These are phyloP conservation scores for Leptomonas seymouri DNA, from an alignment of 208 protist genomes.

Conservation along the genomic window DNA sequence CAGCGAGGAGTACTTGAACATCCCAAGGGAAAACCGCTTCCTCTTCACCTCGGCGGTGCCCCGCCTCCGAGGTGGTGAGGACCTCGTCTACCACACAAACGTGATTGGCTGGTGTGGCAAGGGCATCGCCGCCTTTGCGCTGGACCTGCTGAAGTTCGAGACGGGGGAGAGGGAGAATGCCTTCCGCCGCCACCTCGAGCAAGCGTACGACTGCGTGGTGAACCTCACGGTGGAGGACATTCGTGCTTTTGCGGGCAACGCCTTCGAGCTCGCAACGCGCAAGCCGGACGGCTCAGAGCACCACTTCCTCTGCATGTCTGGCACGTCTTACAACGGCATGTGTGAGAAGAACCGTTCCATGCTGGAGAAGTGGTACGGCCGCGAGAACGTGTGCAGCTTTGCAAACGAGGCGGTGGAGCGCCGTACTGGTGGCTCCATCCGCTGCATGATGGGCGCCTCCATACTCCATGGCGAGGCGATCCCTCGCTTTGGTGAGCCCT, in stretches of 20 bases:
- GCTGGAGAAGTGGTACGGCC: slow-evolving; percentile 70
- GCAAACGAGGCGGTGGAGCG: slow-evolving; percentile 67
- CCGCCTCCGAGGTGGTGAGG: slow-evolving; percentile 36
- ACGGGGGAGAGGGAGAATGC: slow-evolving; percentile 49
- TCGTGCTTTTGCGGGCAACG: slow-evolving; percentile 71
- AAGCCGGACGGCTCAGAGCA: slow-evolving; percentile 44
- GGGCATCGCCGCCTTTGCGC: slow-evolving; percentile 75
- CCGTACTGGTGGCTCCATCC: slow-evolving; percentile 65
- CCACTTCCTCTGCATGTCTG: slow-evolving; percentile 80
- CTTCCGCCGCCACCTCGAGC: slow-evolving; percentile 68
- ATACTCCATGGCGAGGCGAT: slow-evolving; percentile 56
- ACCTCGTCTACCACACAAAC: slow-evolving; percentile 74
- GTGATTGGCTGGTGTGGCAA: slow-evolving; percentile 84
- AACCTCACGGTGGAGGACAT: slow-evolving; percentile 65
- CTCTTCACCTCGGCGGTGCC: slow-evolving; percentile 52
- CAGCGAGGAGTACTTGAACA: slow-evolving; percentile 70
- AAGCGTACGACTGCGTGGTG: slow-evolving; percentile 62
- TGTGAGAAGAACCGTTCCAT: slow-evolving; percentile 33
- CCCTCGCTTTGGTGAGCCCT: slow-evolving; percentile 41
- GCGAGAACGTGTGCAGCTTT: slow-evolving; percentile 66
- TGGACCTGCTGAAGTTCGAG: slow-evolving; percentile 62
- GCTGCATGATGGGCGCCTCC: slow-evolving; percentile 50
- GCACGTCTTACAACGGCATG: slow-evolving; percentile 48
- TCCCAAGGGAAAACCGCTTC: slow-evolving; percentile 79
- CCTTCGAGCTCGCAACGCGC: slow-evolving; percentile 55